Conservation (phyloP, 352 stramenopile genomes). For the Phytophthora palmivora region DNA sequence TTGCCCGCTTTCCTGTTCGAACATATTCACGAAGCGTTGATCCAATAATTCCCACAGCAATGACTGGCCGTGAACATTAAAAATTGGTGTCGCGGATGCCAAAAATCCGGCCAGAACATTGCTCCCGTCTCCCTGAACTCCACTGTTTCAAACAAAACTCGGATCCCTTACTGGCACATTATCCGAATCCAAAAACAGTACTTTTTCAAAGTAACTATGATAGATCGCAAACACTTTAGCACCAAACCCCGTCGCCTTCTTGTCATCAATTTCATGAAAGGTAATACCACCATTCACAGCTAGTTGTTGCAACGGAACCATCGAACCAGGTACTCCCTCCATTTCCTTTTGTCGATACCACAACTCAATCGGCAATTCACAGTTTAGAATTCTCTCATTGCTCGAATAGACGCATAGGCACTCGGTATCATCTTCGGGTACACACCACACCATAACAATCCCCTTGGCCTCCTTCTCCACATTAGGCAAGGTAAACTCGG, state of each 20-base stretch:
- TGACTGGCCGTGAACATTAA: conserved; percentile 62
- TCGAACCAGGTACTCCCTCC: conserved; percentile 24
- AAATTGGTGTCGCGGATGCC: conserved; percentile 64
- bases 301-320: conserved; percentile 19
- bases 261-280: conserved; percentile 42
- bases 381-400: conserved; percentile 43
- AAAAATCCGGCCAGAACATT: conserved; percentile 82
- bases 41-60: conserved; percentile 65
- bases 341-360: conserved; percentile 57
- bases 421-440: conserved; percentile 63
- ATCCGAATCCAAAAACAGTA: conserved; percentile 70
- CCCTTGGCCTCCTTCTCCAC: conserved; percentile 22
- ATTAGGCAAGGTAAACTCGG: conserved; percentile 21
- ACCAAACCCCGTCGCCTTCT: conserved; percentile 47
- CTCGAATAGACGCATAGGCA: conserved; percentile 46
- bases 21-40: conserved; percentile 60
- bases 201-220: conserved; percentile 50
- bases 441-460: conserved; percentile 65
- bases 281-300: conserved; percentile 14
- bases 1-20: conserved; percentile 76
- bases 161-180: conserved; percentile 66
- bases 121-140: conserved; percentile 56
- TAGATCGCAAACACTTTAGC: conserved; percentile 64
- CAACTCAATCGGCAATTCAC: conserved; percentile 56
- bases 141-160: conserved; percentile 53